Conservation (phyloP, 2,329 filamentous ascomycete species). For the Cucurbitaria berberidis region DNA sequence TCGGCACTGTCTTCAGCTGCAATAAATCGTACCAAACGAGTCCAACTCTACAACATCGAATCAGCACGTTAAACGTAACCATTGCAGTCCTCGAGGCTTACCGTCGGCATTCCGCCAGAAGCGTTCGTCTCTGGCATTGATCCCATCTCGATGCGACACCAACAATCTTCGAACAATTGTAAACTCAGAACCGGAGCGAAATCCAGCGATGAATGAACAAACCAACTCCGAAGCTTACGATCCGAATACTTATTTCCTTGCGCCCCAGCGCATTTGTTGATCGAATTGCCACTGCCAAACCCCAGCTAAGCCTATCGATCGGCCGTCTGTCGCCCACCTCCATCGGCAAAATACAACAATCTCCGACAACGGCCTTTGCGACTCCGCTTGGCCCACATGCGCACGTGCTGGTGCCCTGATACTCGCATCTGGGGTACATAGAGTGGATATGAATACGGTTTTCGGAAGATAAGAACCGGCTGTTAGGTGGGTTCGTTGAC, state of each 20-base stretch:
- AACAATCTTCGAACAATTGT: neutral
- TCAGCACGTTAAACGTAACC: neutral
- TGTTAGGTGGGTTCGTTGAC: too few species aligned
- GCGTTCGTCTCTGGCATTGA: neutral
- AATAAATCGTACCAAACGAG: slow-evolving; percentile 20
- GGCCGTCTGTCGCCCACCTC: neutral
- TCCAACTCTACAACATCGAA: slow-evolving; percentile 12
- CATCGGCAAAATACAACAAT: neutral
- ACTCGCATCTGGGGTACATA: neutral
- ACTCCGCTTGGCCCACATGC: neutral
- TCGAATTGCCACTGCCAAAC: neutral
- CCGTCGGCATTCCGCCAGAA: slow-evolving; percentile 4
- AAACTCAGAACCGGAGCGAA: neutral
- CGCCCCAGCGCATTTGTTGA: neutral
- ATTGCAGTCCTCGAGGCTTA: neutral
- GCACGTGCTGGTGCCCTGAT: neutral
- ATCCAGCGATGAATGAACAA: neutral
- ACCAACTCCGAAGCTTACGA: too few species aligned
- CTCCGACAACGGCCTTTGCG: neutral
- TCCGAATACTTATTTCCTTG: neutral
- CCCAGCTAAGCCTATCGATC: neutral
- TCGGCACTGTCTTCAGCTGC: slow-evolving; percentile 19
- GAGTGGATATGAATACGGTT: neutral
- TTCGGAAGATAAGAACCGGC: neutral
- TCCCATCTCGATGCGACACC: neutral